Conservation (phyloP, 306 rosid genomes). For the Fagus sylvatica region DNA sequence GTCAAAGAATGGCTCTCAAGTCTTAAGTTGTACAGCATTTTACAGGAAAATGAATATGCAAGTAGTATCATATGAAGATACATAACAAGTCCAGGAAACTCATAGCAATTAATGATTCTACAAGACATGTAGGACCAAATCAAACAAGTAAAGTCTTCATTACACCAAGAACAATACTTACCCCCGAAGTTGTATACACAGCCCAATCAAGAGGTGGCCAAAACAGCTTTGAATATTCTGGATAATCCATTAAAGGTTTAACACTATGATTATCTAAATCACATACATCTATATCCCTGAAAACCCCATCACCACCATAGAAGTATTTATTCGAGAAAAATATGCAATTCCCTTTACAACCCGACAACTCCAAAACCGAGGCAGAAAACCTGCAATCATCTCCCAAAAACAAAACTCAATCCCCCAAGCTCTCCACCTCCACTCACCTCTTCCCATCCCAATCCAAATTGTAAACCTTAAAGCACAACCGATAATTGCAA, state of each 20-base stretch:
- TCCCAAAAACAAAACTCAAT: slow-evolving; percentile 65
- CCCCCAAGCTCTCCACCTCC: slow-evolving; percentile 53
- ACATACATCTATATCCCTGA: slow-evolving; percentile 51
- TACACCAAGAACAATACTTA: slow-evolving; percentile 21
- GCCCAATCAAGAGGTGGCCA: slow-evolving; percentile 82
- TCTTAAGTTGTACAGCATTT: not conserved
- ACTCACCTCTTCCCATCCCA: slow-evolving; percentile 54
- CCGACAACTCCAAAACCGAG: slow-evolving; percentile 40
- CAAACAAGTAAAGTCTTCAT: not conserved
- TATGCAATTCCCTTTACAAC: slow-evolving; percentile 58
- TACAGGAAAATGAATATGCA: not conserved
- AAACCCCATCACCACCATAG: slow-evolving; percentile 20
- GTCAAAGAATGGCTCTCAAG: not conserved
- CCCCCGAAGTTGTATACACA: slow-evolving; percentile 18
- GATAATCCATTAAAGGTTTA: slow-evolving; percentile 46
- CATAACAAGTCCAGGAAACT: not conserved
- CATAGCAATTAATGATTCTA: not conserved
- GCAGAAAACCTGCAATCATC: slow-evolving; percentile 74
- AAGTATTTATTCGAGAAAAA: slow-evolving; percentile 56
- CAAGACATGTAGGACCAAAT: not conserved
- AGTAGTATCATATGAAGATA: not conserved
- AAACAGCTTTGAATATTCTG: slow-evolving; percentile 53
- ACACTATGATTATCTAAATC: slow-evolving; percentile 45
- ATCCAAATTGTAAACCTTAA: slow-evolving; percentile 52
- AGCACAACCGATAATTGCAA: slow-evolving; percentile 53